A percentile compares a stretch with the other conserved stretches of the same genome.
phyloP scores from a whole-genome alignment of 305 asterid genomes.

The Ruellia speciosa region DNA sequence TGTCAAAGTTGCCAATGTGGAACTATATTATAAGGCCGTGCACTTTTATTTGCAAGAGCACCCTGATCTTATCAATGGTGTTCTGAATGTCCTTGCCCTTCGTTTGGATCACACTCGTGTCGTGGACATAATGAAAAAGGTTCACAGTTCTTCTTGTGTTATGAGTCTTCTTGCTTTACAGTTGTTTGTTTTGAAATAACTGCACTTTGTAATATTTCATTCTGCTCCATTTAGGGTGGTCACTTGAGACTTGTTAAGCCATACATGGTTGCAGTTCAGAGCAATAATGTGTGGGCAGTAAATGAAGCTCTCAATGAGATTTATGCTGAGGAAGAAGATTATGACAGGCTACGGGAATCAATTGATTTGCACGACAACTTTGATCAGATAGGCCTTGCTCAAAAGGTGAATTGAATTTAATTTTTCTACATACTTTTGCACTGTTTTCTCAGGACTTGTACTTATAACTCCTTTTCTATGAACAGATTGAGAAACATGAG shows the following conservation, averaged over 20 bases:
- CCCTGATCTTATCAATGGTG: conserved; percentile 94
- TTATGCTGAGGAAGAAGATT: conserved; percentile 96
- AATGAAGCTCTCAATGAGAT: conserved; percentile 95
- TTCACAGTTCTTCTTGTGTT: conserved; percentile 18
- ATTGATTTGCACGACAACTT: conserved; percentile 88
- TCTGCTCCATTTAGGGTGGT: conserved; percentile 52
- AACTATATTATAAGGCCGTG: conserved; percentile 95
- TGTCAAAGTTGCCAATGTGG: conserved; percentile 98
- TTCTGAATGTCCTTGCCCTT: conserved; percentile 94
- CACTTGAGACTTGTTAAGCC: conserved; percentile 91
- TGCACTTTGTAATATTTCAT: neutral
- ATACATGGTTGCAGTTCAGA: conserved; percentile 98
- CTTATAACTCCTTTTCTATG: conserved; percentile 15
- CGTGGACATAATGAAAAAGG: conserved; percentile 98
- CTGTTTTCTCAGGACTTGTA: conserved; percentile 13
- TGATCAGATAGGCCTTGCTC: conserved; percentile 98
- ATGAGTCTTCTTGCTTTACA: neutral
- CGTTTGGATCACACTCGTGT: conserved; percentile 95
- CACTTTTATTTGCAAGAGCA: conserved; percentile 98
- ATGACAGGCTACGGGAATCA: conserved; percentile 91
- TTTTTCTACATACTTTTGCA: conserved; percentile 4
- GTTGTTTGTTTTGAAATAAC: neutral
- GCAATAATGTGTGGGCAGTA: conserved; percentile 95
- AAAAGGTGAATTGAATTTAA: conserved; percentile 51
- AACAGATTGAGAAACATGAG: conserved; percentile 96